Evolutionary conservation across 2,329 filamentous ascomycete species (phyloP), one percentile per base, ranked within the genome.

Genomic region (Sporothrix pseudoabietina): DNA sequence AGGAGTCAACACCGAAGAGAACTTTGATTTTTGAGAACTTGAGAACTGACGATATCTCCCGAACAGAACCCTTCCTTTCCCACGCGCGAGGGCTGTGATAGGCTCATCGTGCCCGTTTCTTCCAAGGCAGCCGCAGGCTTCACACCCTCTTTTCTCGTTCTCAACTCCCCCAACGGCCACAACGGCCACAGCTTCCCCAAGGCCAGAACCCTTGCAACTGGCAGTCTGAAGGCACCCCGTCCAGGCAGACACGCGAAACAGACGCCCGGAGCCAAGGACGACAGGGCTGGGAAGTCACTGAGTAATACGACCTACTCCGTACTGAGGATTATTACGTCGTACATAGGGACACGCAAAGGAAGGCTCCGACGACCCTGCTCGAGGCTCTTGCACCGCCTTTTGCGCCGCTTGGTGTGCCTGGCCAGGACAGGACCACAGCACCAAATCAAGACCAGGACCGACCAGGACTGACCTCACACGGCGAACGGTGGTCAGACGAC

Each of bases 211-310:
- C 39, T 26, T 47, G n/a, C 39, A 26, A 55, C n/a, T 4, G 61
- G 22, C 6, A 16, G 39, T 66, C 22, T 39, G 22, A 44, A 69
- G 66, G 66, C 66, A 35, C 65, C 26, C 65, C 66, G 49, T 61
- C 54, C 22, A 59, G 69, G 54, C 69, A 71, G 69, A 71, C 54
- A 61, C 69, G 54, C 69, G 22, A 47, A 71, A 61, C 32, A 52
- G 47, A 35, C 65, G 65, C 65, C 65, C 32, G 65, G 63, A 52
- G 26, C 44, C 63, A 22, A 68, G 63, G 22, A 39, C 22, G 66
- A 35, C 66, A 55, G 47, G 47, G 16, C 47, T 52, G 10, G 16
- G 47, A n/a, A 19, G 12, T 52, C 14, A 52, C 47, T n/a, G 47
- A 49, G 19, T 16, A 19, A 49, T 16, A 49, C 26, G 26, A 26